Evolutionary conservation across 1,284 basidiomycete species (phyloP), one percentile per base, ranked within the genome.

Genomic region (Cutaneotrichosporon arboriforme): DNA sequence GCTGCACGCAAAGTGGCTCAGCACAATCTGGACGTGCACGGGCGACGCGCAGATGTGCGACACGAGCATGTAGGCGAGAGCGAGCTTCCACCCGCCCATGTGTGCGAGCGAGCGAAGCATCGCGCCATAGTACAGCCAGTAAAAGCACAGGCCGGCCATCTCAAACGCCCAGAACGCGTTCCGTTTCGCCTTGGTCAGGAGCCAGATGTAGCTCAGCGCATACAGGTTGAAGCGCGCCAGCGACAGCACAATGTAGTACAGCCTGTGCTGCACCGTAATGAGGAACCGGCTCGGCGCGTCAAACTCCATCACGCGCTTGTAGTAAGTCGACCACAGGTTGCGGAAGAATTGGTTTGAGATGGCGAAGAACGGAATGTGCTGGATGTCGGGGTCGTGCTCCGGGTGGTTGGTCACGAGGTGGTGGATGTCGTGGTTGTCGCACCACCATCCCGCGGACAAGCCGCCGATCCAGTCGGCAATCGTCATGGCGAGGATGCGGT

Each of bases 321-420:
- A 96, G 76, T 97, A 98, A 0, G 92, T 90, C 3, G 90, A 94
- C 82, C 88, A 96, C 2, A 97, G 76, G 20, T 83, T 86, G 43
- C 80, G 78, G 70, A 96, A 84, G 77, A 97, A 98, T 35, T 81
- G 81, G 8, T 89, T 84, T 4, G 89, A 87, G 65, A 97, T 90
- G 58, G 93, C 94, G 66, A 99, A 87, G 79, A 98, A 97, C 20
- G 94, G 94, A 45, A 98, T 80, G 74, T 98, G 93, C 75, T 94
- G 81, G 51, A 82, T 81, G 56, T 82, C 93, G 2, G 90, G 90
- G 71, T 83, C 93, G 83, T 99, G 96, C 55, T 94, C 88, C 4
- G 92, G 92, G 67, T 97, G 92, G 68, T 98, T 98, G 33, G 94
- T 90, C 52, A 97, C 90, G 48, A 97, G 81, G 77, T 98, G 94